Evolutionary conservation across 441 rosid genomes (phyloP).

Genomic region (Eutrema salsugineum): DNA sequence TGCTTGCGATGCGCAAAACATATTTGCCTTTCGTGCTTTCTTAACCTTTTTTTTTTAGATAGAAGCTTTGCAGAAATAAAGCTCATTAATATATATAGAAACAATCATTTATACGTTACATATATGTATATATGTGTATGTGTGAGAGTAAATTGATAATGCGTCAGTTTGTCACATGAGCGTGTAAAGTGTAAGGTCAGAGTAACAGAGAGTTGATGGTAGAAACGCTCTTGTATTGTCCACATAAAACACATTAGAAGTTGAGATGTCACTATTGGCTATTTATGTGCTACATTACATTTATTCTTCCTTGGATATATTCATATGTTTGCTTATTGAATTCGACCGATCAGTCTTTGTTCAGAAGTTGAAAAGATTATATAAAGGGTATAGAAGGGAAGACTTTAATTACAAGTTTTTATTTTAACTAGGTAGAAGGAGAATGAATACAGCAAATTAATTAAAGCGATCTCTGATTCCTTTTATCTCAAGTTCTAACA

Average conservation of each 20-base stretch:
- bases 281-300: slow-evolving; percentile 28
- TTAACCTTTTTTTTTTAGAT: neutral
- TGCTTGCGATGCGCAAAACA: slow-evolving; percentile 67
- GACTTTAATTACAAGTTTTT: slow-evolving; percentile 10
- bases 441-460: neutral
- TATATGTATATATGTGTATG: neutral
- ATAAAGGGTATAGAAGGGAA: neutral
- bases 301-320: slow-evolving; percentile 26
- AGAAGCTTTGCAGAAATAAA: neutral
- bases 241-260: slow-evolving; percentile 28
- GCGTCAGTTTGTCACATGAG: slow-evolving; percentile 37
- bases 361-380: neutral
- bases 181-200: slow-evolving; percentile 25
- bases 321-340: slow-evolving; percentile 14
- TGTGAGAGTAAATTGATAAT: slow-evolving; percentile 17
- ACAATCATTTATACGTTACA: neutral
- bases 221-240: slow-evolving; percentile 27
- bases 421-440: neutral
- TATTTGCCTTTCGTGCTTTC: neutral
- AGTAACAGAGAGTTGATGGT: slow-evolving; percentile 24
- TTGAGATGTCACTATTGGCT: slow-evolving; percentile 33
- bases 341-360: slow-evolving; percentile 28
- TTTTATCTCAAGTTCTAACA: slow-evolving; percentile 5
- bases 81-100: slow-evolving; percentile 4
- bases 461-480: neutral